Evolutionary conservation across 441 rosid genomes (phyloP), one percentile per base, ranked within the genome.

Genomic region (Erodium trifolium): DNA sequence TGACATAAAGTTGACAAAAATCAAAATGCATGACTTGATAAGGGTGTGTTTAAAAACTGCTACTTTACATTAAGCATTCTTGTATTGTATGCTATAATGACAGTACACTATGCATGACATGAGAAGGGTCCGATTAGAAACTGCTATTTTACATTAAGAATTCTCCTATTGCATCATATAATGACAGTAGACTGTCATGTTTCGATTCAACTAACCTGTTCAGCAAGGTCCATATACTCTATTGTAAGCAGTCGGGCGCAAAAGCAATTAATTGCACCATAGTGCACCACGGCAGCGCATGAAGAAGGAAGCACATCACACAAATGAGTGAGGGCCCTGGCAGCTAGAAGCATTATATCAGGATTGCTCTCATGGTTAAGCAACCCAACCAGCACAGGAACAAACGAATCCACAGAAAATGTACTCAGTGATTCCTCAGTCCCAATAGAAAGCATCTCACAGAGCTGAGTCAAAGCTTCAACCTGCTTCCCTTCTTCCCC

Each of bases 241-340:
- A 95, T 95, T 13, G 99, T 91, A 14, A 95, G 87, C 85, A 95
- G 76, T 84, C 99, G 84, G 0, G 98, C 98, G 41, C 87, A 90
- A 62, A 95, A 88, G 80, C 96, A 92, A 0, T 92, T 81, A 73
- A 95, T 95, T 11, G 99, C 96, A 64, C 96, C 97, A 77, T 91
- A 95, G 73, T 91, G 98, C 75, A 92, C 96, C 67, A 95, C 99
- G n/a, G 99, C 98, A 63, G 96, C 92, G 76, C 97, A 96, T 0
- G 99, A 92, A n/a, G 99, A 96, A 8, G 99, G 99, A 77, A 96
- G 80, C 67, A 96, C 98, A 37, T 96, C 99, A 70, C 99, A 96
- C 43, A 96, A 82, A 79, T 96, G 99, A 0, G 99, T 91, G 66
- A 96, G 91, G 7, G 98, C 97, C 84, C 99, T 83, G 2, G 99